A percentile compares a stretch with the other conserved stretches of the same genome.
Evolutionary conservation across 257 asterid genomes (phyloP).

Genomic region (Mitragyna speciosa): DNA sequence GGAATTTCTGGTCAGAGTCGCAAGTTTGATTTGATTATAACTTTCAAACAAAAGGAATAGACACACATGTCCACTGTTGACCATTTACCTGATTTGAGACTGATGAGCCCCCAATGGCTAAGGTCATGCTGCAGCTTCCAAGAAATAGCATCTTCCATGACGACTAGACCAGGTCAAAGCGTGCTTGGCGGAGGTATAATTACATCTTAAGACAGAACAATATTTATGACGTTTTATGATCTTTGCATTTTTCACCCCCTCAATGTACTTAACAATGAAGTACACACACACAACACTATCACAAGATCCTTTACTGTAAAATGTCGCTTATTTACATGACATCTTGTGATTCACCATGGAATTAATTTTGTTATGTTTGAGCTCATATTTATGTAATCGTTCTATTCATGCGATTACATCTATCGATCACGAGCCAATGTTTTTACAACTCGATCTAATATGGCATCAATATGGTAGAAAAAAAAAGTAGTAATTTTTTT

Average conservation of each 20-base stretch:
- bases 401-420: too few relatives aligned
- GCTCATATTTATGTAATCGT: too few relatives aligned
- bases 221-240: background rate
- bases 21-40: constrained; percentile 11
- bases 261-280: background rate
- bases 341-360: background rate
- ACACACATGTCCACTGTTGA: constrained; percentile 5
- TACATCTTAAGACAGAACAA: background rate
- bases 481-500: too few relatives aligned
- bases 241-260: background rate
- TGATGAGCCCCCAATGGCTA: background rate
- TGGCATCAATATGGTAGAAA: too few relatives aligned
- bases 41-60: background rate
- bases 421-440: too few relatives aligned
- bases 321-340: background rate
- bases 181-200: background rate
- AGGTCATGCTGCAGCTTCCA: background rate
- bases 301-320: background rate
- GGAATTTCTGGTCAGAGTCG: constrained; percentile 5
- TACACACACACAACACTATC: background rate
- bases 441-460: too few relatives aligned
- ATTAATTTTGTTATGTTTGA: background rate
- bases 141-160: constrained; percentile 2
- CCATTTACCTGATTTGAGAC: constrained; percentile 8
- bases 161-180: background rate